Conservation (phyloP, 2,329 filamentous ascomycete genomes). For the Hypoxylon sp. region DNA sequence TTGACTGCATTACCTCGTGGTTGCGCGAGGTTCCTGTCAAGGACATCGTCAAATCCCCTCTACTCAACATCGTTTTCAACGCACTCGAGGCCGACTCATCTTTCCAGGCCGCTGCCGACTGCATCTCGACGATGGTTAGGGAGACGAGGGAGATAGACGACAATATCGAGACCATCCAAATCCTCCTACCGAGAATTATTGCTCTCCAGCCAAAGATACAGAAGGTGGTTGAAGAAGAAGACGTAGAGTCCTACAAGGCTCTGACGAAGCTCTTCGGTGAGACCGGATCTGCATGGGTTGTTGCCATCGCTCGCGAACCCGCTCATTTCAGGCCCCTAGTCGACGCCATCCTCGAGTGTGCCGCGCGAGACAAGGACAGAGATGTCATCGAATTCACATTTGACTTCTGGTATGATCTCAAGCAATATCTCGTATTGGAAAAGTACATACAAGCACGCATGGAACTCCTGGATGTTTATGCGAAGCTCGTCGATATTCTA, state of each 20-base stretch:
- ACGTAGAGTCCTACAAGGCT: constrained; percentile 86
- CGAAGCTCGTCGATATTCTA: constrained; percentile 91
- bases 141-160: constrained; percentile 97
- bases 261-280: constrained; percentile 92
- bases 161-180: constrained; percentile 82
- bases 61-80: constrained; percentile 84
- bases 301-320: constrained; percentile 88
- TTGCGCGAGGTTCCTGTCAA: constrained; percentile 89
- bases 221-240: constrained; percentile 81
- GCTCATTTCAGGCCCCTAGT: constrained; percentile 85
- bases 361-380: constrained; percentile 84
- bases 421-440: constrained; percentile 93
- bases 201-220: constrained; percentile 81
- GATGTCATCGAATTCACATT: constrained; percentile 96
- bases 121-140: constrained; percentile 88
- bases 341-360: constrained; percentile 92
- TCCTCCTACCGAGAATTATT: constrained; percentile 84
- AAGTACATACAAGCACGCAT: constrained; percentile 86
- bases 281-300: constrained; percentile 93
- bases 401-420: constrained; percentile 97
- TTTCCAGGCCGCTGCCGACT: constrained; percentile 90
- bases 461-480: constrained; percentile 83
- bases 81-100: constrained; percentile 81
- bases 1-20: constrained; percentile 98
- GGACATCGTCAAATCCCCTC: constrained; percentile 85